Evolutionary conservation across 1,284 basidiomycete genomes (phyloP).

Genomic region (Ganoderma sinense): DNA sequence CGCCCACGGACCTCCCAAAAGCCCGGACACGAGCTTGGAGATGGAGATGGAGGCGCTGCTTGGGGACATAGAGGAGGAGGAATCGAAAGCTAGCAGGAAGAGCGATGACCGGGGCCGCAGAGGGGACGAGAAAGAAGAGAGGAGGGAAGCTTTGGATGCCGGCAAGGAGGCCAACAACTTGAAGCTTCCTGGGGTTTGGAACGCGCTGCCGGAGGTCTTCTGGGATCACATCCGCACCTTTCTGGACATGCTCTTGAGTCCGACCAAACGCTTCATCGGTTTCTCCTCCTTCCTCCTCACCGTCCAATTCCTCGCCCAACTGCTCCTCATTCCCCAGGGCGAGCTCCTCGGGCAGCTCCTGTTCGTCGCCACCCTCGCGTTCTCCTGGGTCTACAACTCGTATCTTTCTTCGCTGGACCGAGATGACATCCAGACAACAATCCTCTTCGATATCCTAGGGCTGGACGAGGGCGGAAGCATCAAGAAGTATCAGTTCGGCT

Average conservation of each 20-base stretch:
- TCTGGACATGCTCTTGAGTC: neutral
- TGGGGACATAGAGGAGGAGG: neutral
- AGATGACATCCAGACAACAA: constrained; percentile 28
- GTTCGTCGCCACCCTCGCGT: constrained; percentile 27
- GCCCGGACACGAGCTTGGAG: neutral
- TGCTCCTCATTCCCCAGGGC: constrained; percentile 29
- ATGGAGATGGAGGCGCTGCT: neutral
- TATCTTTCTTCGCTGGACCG: constrained; percentile 29
- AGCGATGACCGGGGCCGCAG: neutral
- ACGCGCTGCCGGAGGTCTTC: neutral
- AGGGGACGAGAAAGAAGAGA: neutral
- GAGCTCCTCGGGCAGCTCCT: constrained; percentile 29
- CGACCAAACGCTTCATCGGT: constrained; percentile 8
- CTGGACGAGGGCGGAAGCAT: constrained; percentile 7
- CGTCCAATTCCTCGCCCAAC: constrained; percentile 28
- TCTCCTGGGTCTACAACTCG: constrained; percentile 30
- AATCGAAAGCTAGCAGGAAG: neutral
- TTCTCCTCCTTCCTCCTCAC: constrained; percentile 26
- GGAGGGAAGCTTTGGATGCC: neutral
- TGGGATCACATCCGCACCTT: neutral
- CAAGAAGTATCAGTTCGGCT: constrained; percentile 20
- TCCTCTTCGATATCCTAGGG: constrained; percentile 21
- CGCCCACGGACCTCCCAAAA: neutral
- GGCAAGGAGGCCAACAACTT: neutral
- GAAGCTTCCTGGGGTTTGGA: neutral